These are phyloP conservation scores for Lichenothelia convexa DNA, from an alignment of 495 filamentous ascomycete genomes.

Conservation along the genomic window DNA sequence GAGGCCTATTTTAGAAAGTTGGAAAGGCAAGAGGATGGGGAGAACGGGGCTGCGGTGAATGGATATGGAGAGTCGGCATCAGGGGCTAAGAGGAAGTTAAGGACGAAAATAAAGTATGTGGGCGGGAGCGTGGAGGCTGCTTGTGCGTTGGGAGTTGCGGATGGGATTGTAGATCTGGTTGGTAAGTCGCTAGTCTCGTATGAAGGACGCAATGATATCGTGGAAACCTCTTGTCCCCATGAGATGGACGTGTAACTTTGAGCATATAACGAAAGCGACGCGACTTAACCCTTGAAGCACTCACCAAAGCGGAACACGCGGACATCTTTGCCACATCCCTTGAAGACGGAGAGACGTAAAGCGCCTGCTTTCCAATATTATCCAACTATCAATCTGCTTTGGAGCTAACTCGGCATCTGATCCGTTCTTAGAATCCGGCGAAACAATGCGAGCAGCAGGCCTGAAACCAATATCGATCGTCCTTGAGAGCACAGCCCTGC, in stretches of 20 bases:
- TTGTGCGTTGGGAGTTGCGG: conserved; percentile 85
- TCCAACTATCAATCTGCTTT: too few relatives aligned
- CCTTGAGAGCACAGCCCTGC: conserved; percentile 62
- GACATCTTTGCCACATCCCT: too few relatives aligned
- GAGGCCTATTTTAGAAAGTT: conserved; percentile 63
- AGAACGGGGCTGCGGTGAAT: conserved; percentile 7
- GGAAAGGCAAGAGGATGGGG: conserved; percentile 28
- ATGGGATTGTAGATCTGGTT: conserved; percentile 94
- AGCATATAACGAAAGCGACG: too few relatives aligned
- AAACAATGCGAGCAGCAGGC: conserved; percentile 96
- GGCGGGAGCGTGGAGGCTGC: conserved; percentile 94
- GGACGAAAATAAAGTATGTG: conserved; percentile 75
- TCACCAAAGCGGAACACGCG: too few relatives aligned
- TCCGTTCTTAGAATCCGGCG: conserved; percentile 98
- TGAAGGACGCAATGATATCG: too few relatives aligned
- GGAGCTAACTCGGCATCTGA: too few relatives aligned
- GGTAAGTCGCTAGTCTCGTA: conserved; percentile 47
- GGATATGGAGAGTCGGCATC: conserved; percentile 19
- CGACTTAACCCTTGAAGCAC: too few relatives aligned
- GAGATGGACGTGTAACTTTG: too few relatives aligned
- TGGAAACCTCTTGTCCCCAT: too few relatives aligned
- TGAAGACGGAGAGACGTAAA: too few relatives aligned
- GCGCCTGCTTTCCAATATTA: too few relatives aligned
- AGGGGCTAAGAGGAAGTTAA: conserved; percentile 37
- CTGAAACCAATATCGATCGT: conserved; percentile 92